A percentile compares a stretch with the other conserved stretches of the same genome.
These are phyloP conservation scores for Trichoderma erinaceum DNA, from an alignment of 495 filamentous ascomycete genomes.

Conservation along the genomic window DNA sequence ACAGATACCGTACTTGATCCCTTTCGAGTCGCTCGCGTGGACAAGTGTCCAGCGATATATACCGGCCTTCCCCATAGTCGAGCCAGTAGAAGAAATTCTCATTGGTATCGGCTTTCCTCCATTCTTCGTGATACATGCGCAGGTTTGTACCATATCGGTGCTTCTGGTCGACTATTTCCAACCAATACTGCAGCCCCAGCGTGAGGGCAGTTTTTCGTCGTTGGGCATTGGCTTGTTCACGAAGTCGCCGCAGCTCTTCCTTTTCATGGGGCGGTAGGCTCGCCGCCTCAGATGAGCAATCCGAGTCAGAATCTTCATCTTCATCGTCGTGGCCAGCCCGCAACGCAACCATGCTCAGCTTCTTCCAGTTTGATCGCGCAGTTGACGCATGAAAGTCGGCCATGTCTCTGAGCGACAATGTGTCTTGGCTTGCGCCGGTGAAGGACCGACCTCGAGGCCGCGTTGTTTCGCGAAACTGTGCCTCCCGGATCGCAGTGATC, in stretches of 20 bases:
- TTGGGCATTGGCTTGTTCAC: constrained; percentile 39
- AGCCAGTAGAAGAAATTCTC: constrained; percentile 97
- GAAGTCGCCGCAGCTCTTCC: constrained; percentile 32
- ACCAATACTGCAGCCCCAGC: constrained; percentile 85
- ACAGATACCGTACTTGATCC: constrained; percentile 68
- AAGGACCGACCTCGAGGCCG: constrained; percentile 37
- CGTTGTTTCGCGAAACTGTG: constrained; percentile 51
- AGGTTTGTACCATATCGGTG: constrained; percentile 85
- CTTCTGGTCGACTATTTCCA: constrained; percentile 89
- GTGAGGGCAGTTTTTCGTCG: constrained; percentile 56
- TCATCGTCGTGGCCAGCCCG: constrained; percentile 59
- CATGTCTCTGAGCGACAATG: constrained; percentile 7
- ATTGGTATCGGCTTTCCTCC: constrained; percentile 67
- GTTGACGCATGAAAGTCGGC: constrained; percentile 17
- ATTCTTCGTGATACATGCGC: constrained; percentile 74
- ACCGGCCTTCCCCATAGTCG: constrained; percentile 69
- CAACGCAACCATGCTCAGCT: constrained; percentile 60
- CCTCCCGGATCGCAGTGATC: constrained; percentile 61
- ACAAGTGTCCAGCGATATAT: constrained; percentile 52
- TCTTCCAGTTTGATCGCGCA: constrained; percentile 69
- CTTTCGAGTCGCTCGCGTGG: constrained; percentile 60
- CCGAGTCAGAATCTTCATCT: constrained; percentile 27
- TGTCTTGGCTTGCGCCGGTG: constrained; percentile 17
- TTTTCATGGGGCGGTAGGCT: constrained; percentile 32
- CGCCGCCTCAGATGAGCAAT: constrained; percentile 27